phyloP scores from a whole-genome alignment of 495 filamentous ascomycete species.

The Beverwykella pulmonaria region DNA sequence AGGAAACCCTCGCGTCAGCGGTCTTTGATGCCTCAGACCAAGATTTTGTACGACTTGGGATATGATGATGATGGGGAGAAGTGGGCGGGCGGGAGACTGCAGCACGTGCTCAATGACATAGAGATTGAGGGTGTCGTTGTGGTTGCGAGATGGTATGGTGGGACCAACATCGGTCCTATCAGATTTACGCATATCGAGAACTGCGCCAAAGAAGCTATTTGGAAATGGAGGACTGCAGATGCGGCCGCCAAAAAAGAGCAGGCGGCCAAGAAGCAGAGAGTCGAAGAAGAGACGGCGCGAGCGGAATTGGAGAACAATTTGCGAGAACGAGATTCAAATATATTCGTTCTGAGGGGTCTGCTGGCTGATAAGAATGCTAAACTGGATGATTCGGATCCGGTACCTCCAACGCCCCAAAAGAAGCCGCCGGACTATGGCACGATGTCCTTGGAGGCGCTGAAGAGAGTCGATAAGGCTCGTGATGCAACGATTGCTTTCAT shows the following conservation, averaged over 20 bases:
- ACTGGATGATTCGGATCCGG: slow-evolving; percentile 4
- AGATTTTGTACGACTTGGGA: slow-evolving; percentile 44
- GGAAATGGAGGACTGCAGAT: slow-evolving; percentile 36
- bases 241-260: slow-evolving; percentile 25
- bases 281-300: slow-evolving; percentile 40
- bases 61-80: slow-evolving; percentile 54
- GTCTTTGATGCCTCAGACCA: slow-evolving; percentile 21
- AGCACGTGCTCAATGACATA: slow-evolving; percentile 45
- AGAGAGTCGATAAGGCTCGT: slow-evolving; percentile 47
- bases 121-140: slow-evolving; percentile 47
- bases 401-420: slow-evolving; percentile 32
- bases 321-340: slow-evolving; percentile 47
- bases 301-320: slow-evolving; percentile 40
- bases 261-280: slow-evolving; percentile 39
- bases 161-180: slow-evolving; percentile 50
- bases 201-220: slow-evolving; percentile 45
- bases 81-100: slow-evolving; percentile 46
- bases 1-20: slow-evolving; percentile 42
- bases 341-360: slow-evolving; percentile 45
- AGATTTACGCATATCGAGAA: slow-evolving; percentile 52
- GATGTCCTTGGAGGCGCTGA: slow-evolving; percentile 43
- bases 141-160: slow-evolving; percentile 55
- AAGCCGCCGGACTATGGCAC: slow-evolving; percentile 42
- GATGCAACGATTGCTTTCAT: slow-evolving; percentile 52
- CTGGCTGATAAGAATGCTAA: slow-evolving; percentile 44